Base-by-base conservation (phyloP, 805 yeast genomes). In the Allodekkera sacchari region DNA sequence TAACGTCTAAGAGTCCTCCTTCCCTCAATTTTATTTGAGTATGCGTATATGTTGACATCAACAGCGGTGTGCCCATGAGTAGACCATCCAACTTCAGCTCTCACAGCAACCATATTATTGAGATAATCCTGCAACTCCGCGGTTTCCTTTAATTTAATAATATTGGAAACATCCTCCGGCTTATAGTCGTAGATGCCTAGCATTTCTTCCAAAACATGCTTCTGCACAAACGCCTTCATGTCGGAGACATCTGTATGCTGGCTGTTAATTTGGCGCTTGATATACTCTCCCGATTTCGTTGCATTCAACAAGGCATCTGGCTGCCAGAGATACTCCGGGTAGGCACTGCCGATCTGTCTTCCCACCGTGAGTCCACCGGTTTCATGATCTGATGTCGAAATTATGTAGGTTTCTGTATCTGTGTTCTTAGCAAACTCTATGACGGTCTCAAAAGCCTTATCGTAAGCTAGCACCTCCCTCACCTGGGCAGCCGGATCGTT, bases 21-120 rank as follows among this genome's bases (percentile, higher is more conserved):
- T 19, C 75, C 64, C 6, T 57, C 45, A 30, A 64, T 61, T 17
- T 68, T 72, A 45, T 79, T 79, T 20, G 87, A 69, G 52, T 78
- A 70, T 0, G 81, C 95, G 52, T 88, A 88, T 30, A 89, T 82
- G 49, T 89, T 88, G 22, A 88, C 95, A 56, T 88, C 97, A 11
- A 88, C 96, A 0, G 95, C 96, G 14, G 94, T 78, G 55, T 88
- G 97, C 19, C 96, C 97, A 48, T 85, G 94, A 0, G 96, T 88
- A 7, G 94, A 68, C 95, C 96, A 88, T n/a, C 96, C 96, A 12
- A 85, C 74, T 55, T 82, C 82, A 0, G 96, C 85, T 41, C 95
- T 72, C n/a, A 59, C 48, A 1, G 94, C 81, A 8, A 85, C 70
- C 70, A 88, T 70, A 34, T 76, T 66, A 48, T 83, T 80, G 35